Evolutionary conservation across 306 rosid genomes (phyloP), one percentile per base, ranked within the genome.

Genomic region (Prunus mongolica): DNA sequence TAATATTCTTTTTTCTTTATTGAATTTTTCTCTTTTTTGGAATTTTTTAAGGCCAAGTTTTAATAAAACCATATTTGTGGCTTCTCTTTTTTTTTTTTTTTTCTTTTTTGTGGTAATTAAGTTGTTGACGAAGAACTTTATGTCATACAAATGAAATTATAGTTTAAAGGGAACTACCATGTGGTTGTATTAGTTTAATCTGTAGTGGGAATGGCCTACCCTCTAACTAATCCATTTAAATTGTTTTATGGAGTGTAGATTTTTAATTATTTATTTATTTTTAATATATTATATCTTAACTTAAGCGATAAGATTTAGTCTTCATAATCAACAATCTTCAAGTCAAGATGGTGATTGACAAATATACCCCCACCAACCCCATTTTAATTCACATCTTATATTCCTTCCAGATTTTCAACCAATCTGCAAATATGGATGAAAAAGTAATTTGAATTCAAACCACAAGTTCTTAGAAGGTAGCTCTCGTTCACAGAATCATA

Each of bases 261-360:
- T 47, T 30, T 57, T 45, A 12, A 6, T 8, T 13, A 32, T 50
- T 27, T 9, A 22, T 12, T 60, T 63, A 24, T 13, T 54, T 14
- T 24, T 49, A 16, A 52, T 50, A 22, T 51, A 76, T 51, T 83
- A 75, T 82, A 86, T 75, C 84, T 73, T 55, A 27, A 2, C 28
- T 27, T 27, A 84, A 82, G 89, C 55, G 83, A 87, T 81, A 84
- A 80, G 88, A 87, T 88, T 27, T 74, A 74, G 72, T 74, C 76
- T 79, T 82, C 79, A 68, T 82, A 55, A 73, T 70, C 51, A 80
- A 68, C 72, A 19, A 71, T 58, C 68, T 76, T 51, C 64, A 74
- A 76, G 74, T 74, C 79, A 81, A 82, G 65, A 73, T 52, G 69
- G 61, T 65, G 80, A 85, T 84, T 82, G 93, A 91, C 80, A 81